Conservation (phyloP, 306 rosid species). For the Trichosanthes truncata region DNA sequence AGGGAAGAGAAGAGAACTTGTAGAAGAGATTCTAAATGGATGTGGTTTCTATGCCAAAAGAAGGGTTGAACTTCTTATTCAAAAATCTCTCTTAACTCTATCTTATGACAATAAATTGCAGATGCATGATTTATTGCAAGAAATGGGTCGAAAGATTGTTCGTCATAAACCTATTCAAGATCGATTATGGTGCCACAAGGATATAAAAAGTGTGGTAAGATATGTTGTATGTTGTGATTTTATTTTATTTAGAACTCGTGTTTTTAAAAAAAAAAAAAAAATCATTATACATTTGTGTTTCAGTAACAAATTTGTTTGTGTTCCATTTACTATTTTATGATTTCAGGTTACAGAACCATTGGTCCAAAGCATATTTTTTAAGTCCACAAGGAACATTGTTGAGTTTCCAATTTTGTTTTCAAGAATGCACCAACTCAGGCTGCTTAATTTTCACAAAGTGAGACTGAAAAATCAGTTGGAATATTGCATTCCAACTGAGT, state of each 20-base stretch:
- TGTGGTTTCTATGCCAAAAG: slow-evolving; percentile 16
- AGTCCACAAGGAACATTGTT: background rate
- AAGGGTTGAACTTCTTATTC: slow-evolving; percentile 23
- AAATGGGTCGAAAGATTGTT: slow-evolving; percentile 24
- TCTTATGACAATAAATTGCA: background rate
- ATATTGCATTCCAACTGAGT: background rate
- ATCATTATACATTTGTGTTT: too few relatives aligned
- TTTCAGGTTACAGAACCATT: slow-evolving; percentile 9
- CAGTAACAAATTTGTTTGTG: background rate
- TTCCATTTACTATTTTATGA: background rate
- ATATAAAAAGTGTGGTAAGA: slow-evolving; percentile 18
- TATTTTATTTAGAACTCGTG: too few relatives aligned
- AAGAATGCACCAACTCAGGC: slow-evolving; percentile 9
- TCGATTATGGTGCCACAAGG: slow-evolving; percentile 21
- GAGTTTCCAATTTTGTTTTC: slow-evolving; percentile 19
- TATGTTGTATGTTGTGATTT: background rate
- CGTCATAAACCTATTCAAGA: background rate
- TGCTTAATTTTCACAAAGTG: slow-evolving; percentile 6
- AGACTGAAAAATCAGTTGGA: background rate
- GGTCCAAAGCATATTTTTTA: slow-evolving; percentile 2
- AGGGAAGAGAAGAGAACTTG: slow-evolving; percentile 18
- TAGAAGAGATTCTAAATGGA: slow-evolving; percentile 12
- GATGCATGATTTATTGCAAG: slow-evolving; percentile 29
- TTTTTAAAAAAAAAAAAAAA: too few relatives aligned
- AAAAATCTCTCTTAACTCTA: slow-evolving; percentile 25